Evolutionary conservation across 495 filamentous ascomycete species (phyloP), one percentile per base, ranked within the genome.

Genomic region (Aspergillus sparsus): DNA sequence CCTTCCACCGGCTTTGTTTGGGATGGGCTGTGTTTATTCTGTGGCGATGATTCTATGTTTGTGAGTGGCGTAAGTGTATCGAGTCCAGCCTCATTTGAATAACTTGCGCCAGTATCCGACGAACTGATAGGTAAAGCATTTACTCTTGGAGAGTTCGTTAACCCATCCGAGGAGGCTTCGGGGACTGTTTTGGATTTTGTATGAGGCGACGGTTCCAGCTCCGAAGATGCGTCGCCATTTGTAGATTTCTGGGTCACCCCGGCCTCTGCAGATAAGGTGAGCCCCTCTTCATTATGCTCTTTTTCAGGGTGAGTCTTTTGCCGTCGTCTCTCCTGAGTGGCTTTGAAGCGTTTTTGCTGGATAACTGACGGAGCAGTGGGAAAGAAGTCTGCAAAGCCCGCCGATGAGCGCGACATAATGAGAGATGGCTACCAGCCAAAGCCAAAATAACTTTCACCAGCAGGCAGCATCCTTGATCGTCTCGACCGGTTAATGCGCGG

Each of bases 331-430:
- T 80, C 74, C 67, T 72, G 66, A 51, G 73, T 70, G 55, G 71
- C 62, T 68, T 75, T 73, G 57, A 63, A 68, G 70, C 79, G 79
- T 71, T 77, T 83, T 67, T 81, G 80, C 62, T 79, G 78, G 36
- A 88, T 79, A 61, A 87, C 82, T 52, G 83, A 85, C 62, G 92
- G 90, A 62, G 92, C 92, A 71, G 88, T 85, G 60, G 93, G 91
- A 72, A 95, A 96, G 81, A 92, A 95, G 74, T 92, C 86, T 71
- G 89, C 89, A 84, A 91, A 94, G 71, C 89, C 86, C 80, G 89
- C 88, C 66, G 86, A 81, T 67, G 88, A 85, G 80, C 88, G 89
- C 83, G 91, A 89, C 89, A 90, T 91, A 57, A 61, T 81, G 72
- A 74, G 67, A 76, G 66, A 69, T 74, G 76, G 74, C 76, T 78